phyloP scores from a whole-genome alignment of 2,329 filamentous ascomycete species.

The Dactylellina cionopaga region DNA sequence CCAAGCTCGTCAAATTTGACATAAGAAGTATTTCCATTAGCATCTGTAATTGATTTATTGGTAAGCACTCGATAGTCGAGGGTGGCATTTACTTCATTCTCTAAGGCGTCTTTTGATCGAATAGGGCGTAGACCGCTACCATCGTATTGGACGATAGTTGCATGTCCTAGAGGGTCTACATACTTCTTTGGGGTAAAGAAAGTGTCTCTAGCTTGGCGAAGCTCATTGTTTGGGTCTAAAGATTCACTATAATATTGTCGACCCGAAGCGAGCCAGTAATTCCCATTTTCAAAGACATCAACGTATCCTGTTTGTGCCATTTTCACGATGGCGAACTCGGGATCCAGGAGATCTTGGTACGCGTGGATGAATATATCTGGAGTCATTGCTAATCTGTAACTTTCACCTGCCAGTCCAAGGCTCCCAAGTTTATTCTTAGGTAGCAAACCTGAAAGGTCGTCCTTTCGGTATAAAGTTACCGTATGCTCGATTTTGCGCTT shows the following conservation, averaged over 20 bases:
- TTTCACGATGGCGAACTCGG: not conserved
- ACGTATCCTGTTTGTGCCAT: not conserved
- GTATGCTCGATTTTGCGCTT: slow-evolving; percentile 4
- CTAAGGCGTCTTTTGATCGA: not conserved
- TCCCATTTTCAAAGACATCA: not conserved
- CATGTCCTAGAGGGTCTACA: not conserved
- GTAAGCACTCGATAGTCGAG: not conserved
- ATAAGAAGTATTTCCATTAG: not conserved
- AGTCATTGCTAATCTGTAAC: not conserved
- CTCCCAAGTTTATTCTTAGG: not conserved
- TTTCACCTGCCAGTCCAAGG: not conserved
- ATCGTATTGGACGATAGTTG: not conserved
- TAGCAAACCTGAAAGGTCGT: not conserved
- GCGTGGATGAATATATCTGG: slow-evolving; percentile 1
- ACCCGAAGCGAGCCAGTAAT: slow-evolving; percentile 3
- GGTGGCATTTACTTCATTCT: not conserved
- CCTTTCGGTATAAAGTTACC: not conserved
- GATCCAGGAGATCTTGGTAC: not conserved
- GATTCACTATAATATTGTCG: no score
- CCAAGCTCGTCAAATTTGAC: not conserved
- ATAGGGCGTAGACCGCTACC: not conserved
- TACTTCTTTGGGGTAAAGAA: not conserved
- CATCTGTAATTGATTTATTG: not conserved
- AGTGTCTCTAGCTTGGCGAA: not conserved
- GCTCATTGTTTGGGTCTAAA: not conserved